Evolutionary conservation across 2,329 filamentous ascomycete genomes (phyloP).

Genomic region (Sporothrix mexicana): DNA sequence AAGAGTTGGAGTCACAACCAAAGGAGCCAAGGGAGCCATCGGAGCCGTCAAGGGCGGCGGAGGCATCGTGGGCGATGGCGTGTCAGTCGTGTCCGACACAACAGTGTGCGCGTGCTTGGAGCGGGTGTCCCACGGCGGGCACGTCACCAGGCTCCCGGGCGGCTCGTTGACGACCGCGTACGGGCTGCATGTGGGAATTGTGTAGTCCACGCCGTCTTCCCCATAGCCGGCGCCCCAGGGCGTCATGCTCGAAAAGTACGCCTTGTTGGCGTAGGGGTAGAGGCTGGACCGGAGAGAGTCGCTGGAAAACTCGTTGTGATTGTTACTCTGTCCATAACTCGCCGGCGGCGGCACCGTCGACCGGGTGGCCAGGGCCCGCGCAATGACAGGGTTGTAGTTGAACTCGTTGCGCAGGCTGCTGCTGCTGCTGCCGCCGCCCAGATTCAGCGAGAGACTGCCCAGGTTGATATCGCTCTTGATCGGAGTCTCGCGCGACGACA

Average conservation of each 20-base stretch:
- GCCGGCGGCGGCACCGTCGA: conserved; percentile 1
- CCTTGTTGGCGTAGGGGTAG: conserved; percentile 28
- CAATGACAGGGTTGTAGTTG: conserved; percentile 28
- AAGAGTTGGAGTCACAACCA: not conserved
- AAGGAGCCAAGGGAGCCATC: not conserved
- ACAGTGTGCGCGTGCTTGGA: not conserved
- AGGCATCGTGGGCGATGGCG: conserved; percentile 5
- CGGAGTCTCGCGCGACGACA: conserved; percentile 31
- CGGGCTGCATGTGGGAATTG: conserved; percentile 18
- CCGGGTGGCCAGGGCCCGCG: conserved; percentile 30
- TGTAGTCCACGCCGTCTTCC: conserved; percentile 28
- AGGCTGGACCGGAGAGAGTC: conserved; percentile 24
- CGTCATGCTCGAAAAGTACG: conserved; percentile 23
- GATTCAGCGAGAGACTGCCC: not conserved
- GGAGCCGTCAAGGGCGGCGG: not conserved
- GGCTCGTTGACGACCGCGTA: conserved; percentile 20
- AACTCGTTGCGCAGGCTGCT: conserved; percentile 24
- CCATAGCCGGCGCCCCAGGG: conserved; percentile 25
- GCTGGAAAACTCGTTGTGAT: not conserved
- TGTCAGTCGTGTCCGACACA: not conserved
- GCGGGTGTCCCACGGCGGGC: conserved; percentile 15
- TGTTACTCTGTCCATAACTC: too few relatives aligned
- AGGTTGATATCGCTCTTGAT: conserved; percentile 20
- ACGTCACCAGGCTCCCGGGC: conserved; percentile 13
- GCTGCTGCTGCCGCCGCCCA: not conserved